Evolutionary conservation across 768 basidiomycete genomes (phyloP).

Genomic region (Fomitopsis serialis): DNA sequence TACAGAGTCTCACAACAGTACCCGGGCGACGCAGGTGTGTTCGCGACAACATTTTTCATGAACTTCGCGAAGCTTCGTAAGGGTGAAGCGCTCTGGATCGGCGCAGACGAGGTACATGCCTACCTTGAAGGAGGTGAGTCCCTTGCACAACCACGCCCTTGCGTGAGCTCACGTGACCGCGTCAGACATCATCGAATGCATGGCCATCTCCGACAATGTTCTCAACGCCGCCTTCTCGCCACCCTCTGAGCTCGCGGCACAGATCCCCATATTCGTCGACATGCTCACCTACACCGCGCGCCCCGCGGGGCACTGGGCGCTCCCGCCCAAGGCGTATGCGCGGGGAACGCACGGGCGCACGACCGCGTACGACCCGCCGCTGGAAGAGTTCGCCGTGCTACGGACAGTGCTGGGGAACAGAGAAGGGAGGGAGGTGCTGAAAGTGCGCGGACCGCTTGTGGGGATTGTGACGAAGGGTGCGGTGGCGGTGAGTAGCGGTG

Average conservation of each 20-base stretch:
- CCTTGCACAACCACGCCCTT: neutral
- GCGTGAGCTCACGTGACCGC: neutral
- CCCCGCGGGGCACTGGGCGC: constrained; percentile 18
- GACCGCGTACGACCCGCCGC: constrained; percentile 19
- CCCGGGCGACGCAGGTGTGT: constrained; percentile 48
- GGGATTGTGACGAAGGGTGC: constrained; percentile 19
- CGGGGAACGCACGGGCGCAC: constrained; percentile 11
- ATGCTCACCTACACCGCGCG: constrained; percentile 23
- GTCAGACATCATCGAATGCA: constrained; percentile 57
- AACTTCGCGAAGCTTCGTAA: constrained; percentile 45
- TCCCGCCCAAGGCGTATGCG: constrained; percentile 12
- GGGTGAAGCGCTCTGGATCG: constrained; percentile 50
- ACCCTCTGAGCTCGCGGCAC: constrained; percentile 9
- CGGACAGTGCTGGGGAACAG: constrained; percentile 9
- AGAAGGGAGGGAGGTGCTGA: constrained; percentile 6
- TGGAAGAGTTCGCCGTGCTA: constrained; percentile 25
- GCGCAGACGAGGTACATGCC: constrained; percentile 53
- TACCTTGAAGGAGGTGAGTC: constrained; percentile 49
- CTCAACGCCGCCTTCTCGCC: constrained; percentile 44
- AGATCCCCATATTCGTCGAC: constrained; percentile 17
- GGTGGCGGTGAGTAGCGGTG: constrained; percentile 8
- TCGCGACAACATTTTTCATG: constrained; percentile 45
- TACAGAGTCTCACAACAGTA: constrained; percentile 37
- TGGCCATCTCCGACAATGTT: constrained; percentile 55
- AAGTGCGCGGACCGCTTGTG: constrained; percentile 18